A percentile compares a stretch with the other conserved stretches of the same genome.
Conservation (phyloP, 306 rosid species). For the Prunus padus region DNA sequence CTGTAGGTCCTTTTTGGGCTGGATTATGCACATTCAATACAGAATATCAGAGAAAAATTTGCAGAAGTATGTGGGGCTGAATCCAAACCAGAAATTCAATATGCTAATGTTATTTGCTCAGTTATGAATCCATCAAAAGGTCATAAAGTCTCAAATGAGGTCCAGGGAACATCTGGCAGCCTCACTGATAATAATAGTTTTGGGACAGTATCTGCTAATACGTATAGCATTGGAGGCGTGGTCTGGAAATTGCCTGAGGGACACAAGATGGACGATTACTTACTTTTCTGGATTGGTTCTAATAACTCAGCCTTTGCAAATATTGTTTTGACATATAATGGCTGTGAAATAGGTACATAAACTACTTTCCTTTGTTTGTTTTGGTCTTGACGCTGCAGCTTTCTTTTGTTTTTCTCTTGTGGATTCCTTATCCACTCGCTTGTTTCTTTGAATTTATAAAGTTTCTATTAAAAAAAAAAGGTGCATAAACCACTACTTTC, state of each 20-base stretch:
- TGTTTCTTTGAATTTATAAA: too few species aligned
- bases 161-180: conserved; percentile 31
- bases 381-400: too few species aligned
- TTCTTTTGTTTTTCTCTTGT: too few species aligned
- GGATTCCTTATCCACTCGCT: too few species aligned
- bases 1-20: conserved; percentile 81
- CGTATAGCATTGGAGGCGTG: conserved; percentile 66
- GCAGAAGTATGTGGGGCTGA: conserved; percentile 32
- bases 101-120: conserved; percentile 64
- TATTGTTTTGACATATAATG: conserved; percentile 75
- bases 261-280: conserved; percentile 64
- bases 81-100: conserved; percentile 39
- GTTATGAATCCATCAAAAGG: conserved; percentile 55
- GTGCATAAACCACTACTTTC: conserved; percentile 31
- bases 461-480: conserved; percentile 18
- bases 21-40: conserved; percentile 63
- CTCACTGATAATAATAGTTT: conserved; percentile 26
- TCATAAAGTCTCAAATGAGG: conserved; percentile 31
- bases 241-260: conserved; percentile 66
- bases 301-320: conserved; percentile 82
- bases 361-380: not conserved
- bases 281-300: conserved; percentile 79
- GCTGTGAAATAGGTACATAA: conserved; percentile 78
- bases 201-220: conserved; percentile 28
- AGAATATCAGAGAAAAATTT: conserved; percentile 45